Base-by-base conservation (phyloP, 2,329 filamentous ascomycete genomes). In the Claviceps paspali region DNA sequence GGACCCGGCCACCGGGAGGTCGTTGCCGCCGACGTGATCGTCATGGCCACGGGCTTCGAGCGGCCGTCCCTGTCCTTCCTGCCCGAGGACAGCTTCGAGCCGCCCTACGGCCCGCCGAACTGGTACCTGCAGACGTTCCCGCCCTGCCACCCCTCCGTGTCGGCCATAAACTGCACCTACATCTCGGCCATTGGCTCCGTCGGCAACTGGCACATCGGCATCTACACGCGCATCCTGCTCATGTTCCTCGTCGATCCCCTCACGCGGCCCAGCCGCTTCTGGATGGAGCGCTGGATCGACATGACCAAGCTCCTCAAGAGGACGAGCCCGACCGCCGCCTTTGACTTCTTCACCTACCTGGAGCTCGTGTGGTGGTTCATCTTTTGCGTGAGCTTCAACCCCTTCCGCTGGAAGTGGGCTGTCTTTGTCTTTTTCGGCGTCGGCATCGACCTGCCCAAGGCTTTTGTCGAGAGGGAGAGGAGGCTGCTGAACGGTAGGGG, bases 101-200 rank as follows among this genome's bases (percentile, higher is more conserved):
- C 82, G 43, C 78, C 80, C 0, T 92, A 91, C 47, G 62, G 65
- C 1, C 81, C 84, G 1, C 85, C 85, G 0, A 86, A 84, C 54
- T 92, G 85, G 85, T 92, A 91, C 47, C 68, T 92, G 0, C 84
- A 92, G 55, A 82, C 81, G 0, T 92, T 92, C 58, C 84, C 85
- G 4, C 81, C 84, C 0, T 56, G 63, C 3, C 79, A 87, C 45
- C 73, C 79, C 0, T 78, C 74, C 24, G 68, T 92, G 33, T 85
- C 79, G 44, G 79, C 78, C 44, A 87, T 84, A 59, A 92, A 93
- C 58, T 70, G 79, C 63, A 91, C 83, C 0, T 92, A 87, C 46
- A 64, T 86, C 39, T 76, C 80, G 38, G 83, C 77, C 4, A 87
- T 91, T 40, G 83, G 82, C 1, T 81, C 79, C 0, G 82, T 91